A percentile compares a stretch with the other conserved stretches of the same genome.
phyloP scores from a whole-genome alignment of 768 basidiomycete species.

The Glaciozyma antarctica region DNA sequence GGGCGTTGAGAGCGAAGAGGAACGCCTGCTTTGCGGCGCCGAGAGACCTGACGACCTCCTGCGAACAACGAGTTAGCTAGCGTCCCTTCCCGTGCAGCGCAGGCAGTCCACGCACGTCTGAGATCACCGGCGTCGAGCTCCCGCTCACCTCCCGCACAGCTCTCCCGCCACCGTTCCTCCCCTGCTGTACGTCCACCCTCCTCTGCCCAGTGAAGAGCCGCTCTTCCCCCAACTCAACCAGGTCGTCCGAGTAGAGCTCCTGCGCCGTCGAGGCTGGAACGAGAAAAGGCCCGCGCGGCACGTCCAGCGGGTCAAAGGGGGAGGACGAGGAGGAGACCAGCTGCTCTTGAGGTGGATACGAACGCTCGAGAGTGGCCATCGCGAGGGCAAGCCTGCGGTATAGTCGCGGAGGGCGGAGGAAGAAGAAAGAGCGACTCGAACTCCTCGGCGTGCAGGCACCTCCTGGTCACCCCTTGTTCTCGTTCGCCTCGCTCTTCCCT shows the following conservation, averaged over 20 bases:
- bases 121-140: neutral
- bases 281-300: neutral
- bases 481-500: too few relatives aligned
- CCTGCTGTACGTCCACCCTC: neutral
- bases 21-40: slow-evolving; percentile 23
- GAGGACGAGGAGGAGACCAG: slow-evolving; percentile 15
- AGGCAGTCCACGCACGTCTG: neutral
- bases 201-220: slow-evolving; percentile 19
- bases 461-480: too few relatives aligned
- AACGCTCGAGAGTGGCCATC: slow-evolving; percentile 13
- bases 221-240: slow-evolving; percentile 21
- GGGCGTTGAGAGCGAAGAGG: slow-evolving; percentile 15
- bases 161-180: neutral
- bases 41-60: slow-evolving; percentile 18
- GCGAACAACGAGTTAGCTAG: neutral
- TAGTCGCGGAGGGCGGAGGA: neutral
- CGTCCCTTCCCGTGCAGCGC: neutral
- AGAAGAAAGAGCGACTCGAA: neutral
- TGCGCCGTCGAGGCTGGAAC: neutral
- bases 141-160: neutral
- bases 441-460: too few relatives aligned
- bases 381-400: neutral
- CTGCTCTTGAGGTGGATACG: slow-evolving; percentile 7
- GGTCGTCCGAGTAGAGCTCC: neutral
- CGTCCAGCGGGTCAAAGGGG: neutral